Evolutionary conservation across 257 asterid genomes (phyloP).

Genomic region (Verbena officinalis): DNA sequence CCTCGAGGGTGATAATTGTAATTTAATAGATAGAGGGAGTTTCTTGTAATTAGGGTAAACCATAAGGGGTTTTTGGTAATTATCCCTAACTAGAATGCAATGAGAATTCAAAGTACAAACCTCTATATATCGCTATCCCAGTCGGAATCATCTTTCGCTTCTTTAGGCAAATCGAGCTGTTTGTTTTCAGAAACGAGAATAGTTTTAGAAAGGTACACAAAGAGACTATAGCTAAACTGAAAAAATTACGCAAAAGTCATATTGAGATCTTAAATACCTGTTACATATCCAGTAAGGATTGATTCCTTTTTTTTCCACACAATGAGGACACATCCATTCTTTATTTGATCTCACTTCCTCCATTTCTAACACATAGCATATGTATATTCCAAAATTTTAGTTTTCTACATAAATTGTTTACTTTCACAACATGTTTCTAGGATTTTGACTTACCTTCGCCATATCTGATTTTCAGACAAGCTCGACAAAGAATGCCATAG

Average conservation of each 20-base stretch:
- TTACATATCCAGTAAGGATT: slow-evolving; percentile 90
- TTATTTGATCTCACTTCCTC: slow-evolving; percentile 71
- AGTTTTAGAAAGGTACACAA: slow-evolving; percentile 8
- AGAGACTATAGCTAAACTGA: no score
- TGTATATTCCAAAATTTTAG: slow-evolving; percentile 4
- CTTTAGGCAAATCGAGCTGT: slow-evolving; percentile 82
- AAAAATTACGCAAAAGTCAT: no score
- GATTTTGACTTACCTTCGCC: slow-evolving; percentile 79
- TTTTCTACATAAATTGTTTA: background rate
- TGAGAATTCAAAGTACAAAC: slow-evolving; percentile 35
- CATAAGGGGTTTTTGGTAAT: no score
- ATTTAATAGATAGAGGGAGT: no score
- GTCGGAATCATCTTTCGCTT: slow-evolving; percentile 77
- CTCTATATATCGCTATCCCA: slow-evolving; percentile 77
- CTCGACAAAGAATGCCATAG: slow-evolving; percentile 77
- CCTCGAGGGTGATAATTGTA: no score
- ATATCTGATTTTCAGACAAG: slow-evolving; percentile 78
- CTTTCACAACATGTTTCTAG: background rate
- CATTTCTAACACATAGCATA: slow-evolving; percentile 51
- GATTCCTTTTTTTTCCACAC: slow-evolving; percentile 61
- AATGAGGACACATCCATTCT: slow-evolving; percentile 83
- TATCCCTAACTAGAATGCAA: background rate
- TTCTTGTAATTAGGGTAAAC: no score
- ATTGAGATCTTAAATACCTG: slow-evolving; percentile 48
- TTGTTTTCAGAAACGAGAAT: slow-evolving; percentile 19